Evolutionary conservation across 1,284 basidiomycete genomes (phyloP).

Genomic region (Sanghuangporus sanghuang): DNA sequence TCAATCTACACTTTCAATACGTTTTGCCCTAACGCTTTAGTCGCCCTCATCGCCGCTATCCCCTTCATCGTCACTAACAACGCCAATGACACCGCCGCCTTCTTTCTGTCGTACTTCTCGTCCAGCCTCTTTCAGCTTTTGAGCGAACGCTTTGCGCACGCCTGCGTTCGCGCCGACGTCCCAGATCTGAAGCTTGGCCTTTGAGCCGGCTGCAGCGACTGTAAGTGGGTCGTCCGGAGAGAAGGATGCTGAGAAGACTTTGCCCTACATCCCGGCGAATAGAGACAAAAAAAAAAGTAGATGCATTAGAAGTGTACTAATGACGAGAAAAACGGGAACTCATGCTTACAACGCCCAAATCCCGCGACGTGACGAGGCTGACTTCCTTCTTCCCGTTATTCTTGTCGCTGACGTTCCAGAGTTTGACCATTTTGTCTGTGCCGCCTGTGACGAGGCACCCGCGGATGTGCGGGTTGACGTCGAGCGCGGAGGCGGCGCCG

Average conservation of each 20-base stretch:
- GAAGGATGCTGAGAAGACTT: conserved; percentile 88
- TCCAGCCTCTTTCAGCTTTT: conserved; percentile 69
- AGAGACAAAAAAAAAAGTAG: conserved; percentile 6
- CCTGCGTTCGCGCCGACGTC: conserved; percentile 79
- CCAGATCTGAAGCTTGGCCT: conserved; percentile 93
- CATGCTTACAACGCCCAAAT: conserved; percentile 84
- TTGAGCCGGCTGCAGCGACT: conserved; percentile 89
- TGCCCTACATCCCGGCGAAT: conserved; percentile 58
- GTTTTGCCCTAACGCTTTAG: neutral
- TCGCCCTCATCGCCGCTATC: conserved; percentile 52
- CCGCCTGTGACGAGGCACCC: conserved; percentile 93
- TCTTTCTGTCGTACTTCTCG: conserved; percentile 49
- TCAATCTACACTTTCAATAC: too few relatives aligned
- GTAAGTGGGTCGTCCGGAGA: conserved; percentile 95
- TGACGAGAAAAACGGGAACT: conserved; percentile 1
- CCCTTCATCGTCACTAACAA: conserved; percentile 54
- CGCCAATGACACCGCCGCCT: conserved; percentile 66
- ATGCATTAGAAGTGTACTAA: conserved; percentile 7
- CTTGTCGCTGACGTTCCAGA: conserved; percentile 87
- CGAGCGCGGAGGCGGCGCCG: conserved; percentile 87
- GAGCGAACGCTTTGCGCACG: conserved; percentile 72
- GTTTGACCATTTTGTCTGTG: conserved; percentile 88
- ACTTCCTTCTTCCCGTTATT: conserved; percentile 68
- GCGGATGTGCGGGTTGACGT: conserved; percentile 87
- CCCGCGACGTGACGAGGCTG: conserved; percentile 83